These are phyloP conservation scores for Plasmodium sp. DNA, from an alignment of 169 alveolate species.

Conservation along the genomic window DNA sequence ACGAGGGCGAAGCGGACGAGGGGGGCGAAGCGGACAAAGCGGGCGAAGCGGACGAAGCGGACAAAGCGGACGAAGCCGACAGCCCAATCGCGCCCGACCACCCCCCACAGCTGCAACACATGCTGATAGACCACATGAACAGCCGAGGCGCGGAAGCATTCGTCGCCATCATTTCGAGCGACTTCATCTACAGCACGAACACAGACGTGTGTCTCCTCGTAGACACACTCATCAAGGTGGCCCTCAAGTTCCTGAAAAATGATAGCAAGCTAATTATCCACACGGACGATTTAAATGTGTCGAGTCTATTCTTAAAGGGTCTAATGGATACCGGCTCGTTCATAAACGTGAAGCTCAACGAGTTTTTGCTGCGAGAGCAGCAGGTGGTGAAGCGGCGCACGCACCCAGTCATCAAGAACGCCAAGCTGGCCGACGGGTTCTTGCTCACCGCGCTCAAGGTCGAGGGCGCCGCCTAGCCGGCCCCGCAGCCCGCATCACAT, in stretches of 20 bases:
- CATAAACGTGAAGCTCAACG: constrained; percentile 45
- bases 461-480: neutral
- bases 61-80: neutral
- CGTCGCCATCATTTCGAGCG: constrained; percentile 49
- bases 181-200: constrained; percentile 37
- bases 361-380: constrained; percentile 43
- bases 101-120: neutral
- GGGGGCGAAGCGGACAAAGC: neutral
- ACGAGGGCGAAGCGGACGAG: neutral
- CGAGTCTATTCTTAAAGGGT: constrained; percentile 9
- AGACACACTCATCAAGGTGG: constrained; percentile 9
- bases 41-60: too few species aligned
- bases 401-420: constrained; percentile 52
- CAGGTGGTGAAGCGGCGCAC: constrained; percentile 59
- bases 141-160: constrained; percentile 45
- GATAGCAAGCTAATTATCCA: constrained; percentile 62
- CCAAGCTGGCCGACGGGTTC: constrained; percentile 58
- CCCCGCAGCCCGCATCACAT: neutral
- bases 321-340: constrained; percentile 24
- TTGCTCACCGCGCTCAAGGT: constrained; percentile 55
- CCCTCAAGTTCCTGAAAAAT: constrained; percentile 48
- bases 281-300: constrained; percentile 44
- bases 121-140: constrained; percentile 12
- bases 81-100: neutral
- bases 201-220: constrained; percentile 22